Conservation (phyloP, 192 early-diverging fungal species). For the Anaeromyces robustus region DNA sequence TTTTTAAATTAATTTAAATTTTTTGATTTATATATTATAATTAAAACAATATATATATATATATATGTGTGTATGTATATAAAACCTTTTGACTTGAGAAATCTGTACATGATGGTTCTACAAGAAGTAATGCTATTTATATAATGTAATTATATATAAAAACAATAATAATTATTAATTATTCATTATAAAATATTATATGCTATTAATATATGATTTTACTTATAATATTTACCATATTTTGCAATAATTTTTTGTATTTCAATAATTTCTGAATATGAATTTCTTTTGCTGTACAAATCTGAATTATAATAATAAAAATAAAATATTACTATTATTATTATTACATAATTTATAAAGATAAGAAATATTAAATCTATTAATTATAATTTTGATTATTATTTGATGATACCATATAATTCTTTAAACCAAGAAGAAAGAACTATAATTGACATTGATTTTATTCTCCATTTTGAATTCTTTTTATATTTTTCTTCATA, state of each 20-base stretch:
- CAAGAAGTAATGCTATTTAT: not conserved
- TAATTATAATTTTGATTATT: too few species aligned
- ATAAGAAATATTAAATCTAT: too few species aligned
- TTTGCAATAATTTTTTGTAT: not conserved
- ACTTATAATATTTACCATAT: not conserved
- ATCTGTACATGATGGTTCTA: not conserved
- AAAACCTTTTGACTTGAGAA: not conserved
- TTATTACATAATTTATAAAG: too few species aligned
- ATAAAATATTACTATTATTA: too few species aligned
- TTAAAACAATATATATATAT: too few species aligned
- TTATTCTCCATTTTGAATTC: not conserved
- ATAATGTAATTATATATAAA: too few species aligned
- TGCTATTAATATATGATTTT: too few species aligned
- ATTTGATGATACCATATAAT: not conserved
- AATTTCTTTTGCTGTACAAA: not conserved
- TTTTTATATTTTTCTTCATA: not conserved
- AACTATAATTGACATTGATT: not conserved
- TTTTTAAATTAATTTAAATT: too few species aligned
- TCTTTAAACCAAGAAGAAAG: not conserved
- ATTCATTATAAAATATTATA: too few species aligned
- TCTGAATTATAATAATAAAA: not conserved
- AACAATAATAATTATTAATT: too few species aligned
- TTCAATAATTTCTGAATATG: not conserved
- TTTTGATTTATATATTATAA: too few species aligned
- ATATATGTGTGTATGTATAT: not conserved